Evolutionary conservation across 768 basidiomycete species (phyloP).

Genomic region (Serendipita sp.): DNA sequence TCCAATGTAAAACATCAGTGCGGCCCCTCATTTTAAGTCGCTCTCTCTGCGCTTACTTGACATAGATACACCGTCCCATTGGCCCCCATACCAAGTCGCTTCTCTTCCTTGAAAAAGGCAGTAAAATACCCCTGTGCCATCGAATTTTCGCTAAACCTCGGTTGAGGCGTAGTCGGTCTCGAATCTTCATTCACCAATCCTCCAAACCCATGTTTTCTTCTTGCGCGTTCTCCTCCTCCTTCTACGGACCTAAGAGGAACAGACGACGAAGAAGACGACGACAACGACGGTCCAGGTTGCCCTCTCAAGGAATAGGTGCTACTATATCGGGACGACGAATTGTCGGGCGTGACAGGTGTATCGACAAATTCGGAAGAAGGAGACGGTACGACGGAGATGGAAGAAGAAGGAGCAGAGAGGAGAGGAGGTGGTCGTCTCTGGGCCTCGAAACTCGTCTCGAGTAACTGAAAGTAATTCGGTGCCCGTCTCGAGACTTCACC

Average conservation of each 20-base stretch:
- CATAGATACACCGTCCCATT: slow-evolving; percentile 83
- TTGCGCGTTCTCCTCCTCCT: too few relatives aligned
- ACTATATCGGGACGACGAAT: slow-evolving; percentile 8
- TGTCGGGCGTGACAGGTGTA: slow-evolving; percentile 30
- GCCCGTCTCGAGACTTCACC: slow-evolving; percentile 22
- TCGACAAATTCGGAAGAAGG: too few relatives aligned
- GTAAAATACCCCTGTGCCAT: slow-evolving; percentile 91
- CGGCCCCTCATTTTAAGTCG: too few relatives aligned
- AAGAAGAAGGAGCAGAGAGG: neutral
- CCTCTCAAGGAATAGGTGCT: too few relatives aligned
- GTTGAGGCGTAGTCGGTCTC: neutral
- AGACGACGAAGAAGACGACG: too few relatives aligned
- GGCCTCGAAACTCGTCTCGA: slow-evolving; percentile 37
- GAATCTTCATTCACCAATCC: neutral
- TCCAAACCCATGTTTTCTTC: too few relatives aligned
- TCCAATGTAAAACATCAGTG: neutral
- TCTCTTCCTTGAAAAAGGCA: slow-evolving; percentile 83
- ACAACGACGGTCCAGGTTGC: too few relatives aligned
- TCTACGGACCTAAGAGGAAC: too few relatives aligned
- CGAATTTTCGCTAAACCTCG: slow-evolving; percentile 40
- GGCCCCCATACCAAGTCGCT: slow-evolving; percentile 83
- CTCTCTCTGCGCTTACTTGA: slow-evolving; percentile 34
- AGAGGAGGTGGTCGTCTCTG: neutral
- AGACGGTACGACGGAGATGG: too few relatives aligned
- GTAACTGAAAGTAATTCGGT: slow-evolving; percentile 65